These are phyloP conservation scores for Xylariales sp. DNA, from an alignment of 2,329 filamentous ascomycete genomes.

Conservation along the genomic window DNA sequence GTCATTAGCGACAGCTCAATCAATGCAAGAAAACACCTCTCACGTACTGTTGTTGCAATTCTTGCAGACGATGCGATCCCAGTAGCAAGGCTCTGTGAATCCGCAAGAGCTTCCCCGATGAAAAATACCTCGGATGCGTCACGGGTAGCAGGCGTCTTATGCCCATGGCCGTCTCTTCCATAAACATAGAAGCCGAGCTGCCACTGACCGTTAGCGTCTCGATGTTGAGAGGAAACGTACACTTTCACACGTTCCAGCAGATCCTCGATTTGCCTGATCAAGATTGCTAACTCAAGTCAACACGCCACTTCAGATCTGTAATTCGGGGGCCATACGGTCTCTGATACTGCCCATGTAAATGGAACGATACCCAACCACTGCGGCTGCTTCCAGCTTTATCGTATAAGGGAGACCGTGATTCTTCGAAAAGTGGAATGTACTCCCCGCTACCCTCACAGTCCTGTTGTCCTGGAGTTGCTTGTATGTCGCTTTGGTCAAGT, in stretches of 20 bases:
- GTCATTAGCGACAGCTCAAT: background rate
- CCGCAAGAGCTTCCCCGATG: conserved; percentile 41
- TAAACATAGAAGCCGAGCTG: conserved; percentile 41
- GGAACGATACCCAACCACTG: conserved; percentile 36
- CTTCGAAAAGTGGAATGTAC: conserved; percentile 29
- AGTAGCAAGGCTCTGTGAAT: conserved; percentile 39
- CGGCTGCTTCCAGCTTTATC: conserved; percentile 45
- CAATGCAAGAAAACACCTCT: conserved; percentile 5
- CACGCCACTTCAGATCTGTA: background rate
- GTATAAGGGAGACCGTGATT: conserved; percentile 30
- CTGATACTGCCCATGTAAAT: conserved; percentile 41
- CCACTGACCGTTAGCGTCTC: conserved; percentile 19
- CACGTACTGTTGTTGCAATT: conserved; percentile 30
- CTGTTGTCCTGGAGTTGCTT: conserved; percentile 34
- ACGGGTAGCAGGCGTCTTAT: too few species aligned
- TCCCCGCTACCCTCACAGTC: conserved; percentile 35
- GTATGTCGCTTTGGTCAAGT: conserved; percentile 36
- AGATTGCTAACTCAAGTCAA: conserved; percentile 27
- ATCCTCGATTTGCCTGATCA: conserved; percentile 35
- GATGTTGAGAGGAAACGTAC: conserved; percentile 20
- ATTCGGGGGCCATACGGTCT: conserved; percentile 29
- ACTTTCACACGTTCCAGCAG: conserved; percentile 28
- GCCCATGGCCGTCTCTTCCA: conserved; percentile 35
- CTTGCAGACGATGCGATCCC: conserved; percentile 36
- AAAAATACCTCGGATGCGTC: conserved; percentile 46